Evolutionary conservation across 345 rosid species (phyloP).

Genomic region (Eucalyptus pumila): DNA sequence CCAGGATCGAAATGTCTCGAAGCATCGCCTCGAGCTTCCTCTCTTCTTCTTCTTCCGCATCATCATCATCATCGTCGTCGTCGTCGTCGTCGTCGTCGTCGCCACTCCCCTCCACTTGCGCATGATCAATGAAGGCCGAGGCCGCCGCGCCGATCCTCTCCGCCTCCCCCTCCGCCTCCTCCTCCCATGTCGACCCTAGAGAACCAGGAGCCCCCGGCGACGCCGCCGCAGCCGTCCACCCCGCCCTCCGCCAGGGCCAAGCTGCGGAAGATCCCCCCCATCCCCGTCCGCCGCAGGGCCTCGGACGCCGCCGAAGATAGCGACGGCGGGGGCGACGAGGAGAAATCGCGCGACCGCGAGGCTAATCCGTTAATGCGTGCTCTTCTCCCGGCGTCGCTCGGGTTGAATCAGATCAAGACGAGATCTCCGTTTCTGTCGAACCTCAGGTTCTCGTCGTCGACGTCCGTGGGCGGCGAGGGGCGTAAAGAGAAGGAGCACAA

Average conservation of each 20-base stretch:
- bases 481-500: background rate
- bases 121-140: background rate
- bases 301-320: background rate
- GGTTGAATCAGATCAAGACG: conserved; percentile 71
- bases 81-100: too few species aligned
- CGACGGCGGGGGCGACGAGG: background rate
- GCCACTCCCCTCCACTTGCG: background rate
- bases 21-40: background rate
- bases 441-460: conserved; percentile 42
- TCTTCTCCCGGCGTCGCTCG: conserved; percentile 49
- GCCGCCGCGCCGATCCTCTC: background rate
- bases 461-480: conserved; percentile 4
- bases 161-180: background rate
- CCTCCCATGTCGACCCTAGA: background rate
- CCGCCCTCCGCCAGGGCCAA: conserved; percentile 17
- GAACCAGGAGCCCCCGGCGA: background rate
- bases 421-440: conserved; percentile 51
- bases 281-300: conserved; percentile 18
- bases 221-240: background rate
- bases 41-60: background rate
- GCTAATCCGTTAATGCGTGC: conserved; percentile 1
- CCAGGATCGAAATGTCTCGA: background rate
- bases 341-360: background rate
- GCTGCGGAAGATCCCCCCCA: conserved; percentile 61
- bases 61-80: background rate